Evolutionary conservation across 805 yeast genomes (phyloP).

Genomic region (Lipomyces lipofer): DNA sequence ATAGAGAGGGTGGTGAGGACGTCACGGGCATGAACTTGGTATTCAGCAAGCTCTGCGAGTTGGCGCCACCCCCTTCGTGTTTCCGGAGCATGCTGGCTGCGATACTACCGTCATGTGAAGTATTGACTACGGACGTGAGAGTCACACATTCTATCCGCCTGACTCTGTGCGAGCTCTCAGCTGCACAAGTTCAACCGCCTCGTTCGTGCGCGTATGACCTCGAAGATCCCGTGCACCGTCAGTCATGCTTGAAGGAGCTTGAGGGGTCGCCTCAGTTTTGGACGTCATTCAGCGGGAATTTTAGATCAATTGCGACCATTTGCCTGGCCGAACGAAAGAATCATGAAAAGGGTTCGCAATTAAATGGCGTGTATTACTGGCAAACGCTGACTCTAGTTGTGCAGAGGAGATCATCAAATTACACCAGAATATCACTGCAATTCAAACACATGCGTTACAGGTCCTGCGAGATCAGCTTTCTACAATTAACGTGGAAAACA

Average conservation of each 20-base stretch:
- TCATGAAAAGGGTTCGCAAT: slow-evolving; percentile 18
- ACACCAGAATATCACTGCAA: slow-evolving; percentile 18
- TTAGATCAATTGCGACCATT: slow-evolving; percentile 25
- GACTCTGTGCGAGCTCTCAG: slow-evolving; percentile 30
- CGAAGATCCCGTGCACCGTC: not conserved
- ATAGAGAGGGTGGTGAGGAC: not conserved
- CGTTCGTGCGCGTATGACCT: slow-evolving; percentile 4
- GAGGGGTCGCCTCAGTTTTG: slow-evolving; percentile 30
- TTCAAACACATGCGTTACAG: slow-evolving; percentile 14
- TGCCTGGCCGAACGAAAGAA: slow-evolving; percentile 23
- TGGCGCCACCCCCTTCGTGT: slow-evolving; percentile 29
- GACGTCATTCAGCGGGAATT: slow-evolving; percentile 34
- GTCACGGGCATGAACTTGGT: not conserved
- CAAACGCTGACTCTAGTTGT: not conserved
- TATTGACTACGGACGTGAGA: slow-evolving; percentile 16
- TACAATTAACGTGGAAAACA: not conserved
- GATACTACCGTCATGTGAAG: slow-evolving; percentile 21
- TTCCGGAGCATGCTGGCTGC: slow-evolving; percentile 20
- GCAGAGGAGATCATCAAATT: slow-evolving; percentile 16
- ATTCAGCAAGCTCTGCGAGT: slow-evolving; percentile 18
- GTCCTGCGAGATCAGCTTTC: slow-evolving; percentile 6
- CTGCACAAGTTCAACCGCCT: slow-evolving; percentile 23
- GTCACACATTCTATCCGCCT: slow-evolving; percentile 21
- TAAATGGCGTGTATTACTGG: not conserved
- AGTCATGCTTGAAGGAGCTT: slow-evolving; percentile 20